Evolutionary conservation across 2,329 filamentous ascomycete genomes (phyloP), one percentile per base, ranked within the genome.

Genomic region (Alternaria panax): DNA sequence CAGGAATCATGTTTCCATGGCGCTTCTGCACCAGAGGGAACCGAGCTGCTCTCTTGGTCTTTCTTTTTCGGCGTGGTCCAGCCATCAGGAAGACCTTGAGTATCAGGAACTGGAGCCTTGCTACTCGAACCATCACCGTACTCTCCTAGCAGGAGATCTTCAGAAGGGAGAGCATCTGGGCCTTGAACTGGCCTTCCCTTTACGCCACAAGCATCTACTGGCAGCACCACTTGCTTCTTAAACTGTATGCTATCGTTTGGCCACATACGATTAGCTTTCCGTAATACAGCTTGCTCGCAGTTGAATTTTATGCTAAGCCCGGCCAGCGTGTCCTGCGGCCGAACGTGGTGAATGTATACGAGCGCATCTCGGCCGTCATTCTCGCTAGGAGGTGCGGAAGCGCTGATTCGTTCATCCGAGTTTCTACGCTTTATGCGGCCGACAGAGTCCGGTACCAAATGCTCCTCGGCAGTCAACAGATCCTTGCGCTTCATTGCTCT

Each of bases 201-300:
- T 41, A 93, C 84, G 41, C 90, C 89, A 76, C 94, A 98, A 40
- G 92, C 90, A 76, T 97, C 93, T 5, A 98, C 92, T 0, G 95
- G 95, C 52, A 99, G 81, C 8, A 93, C 85, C 16, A 99, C 85
- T 64, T 87, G 89, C 71, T 92, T 92, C 59, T 93, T 88, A 47
- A 89, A 87, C 75, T 97, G 94, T 34, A 98, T 90, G 63, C 88
- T 92, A 74, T 98, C 95, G 64, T 93, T 92, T 7, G 93, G 92
- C 95, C 95, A 99, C 72, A 99, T 88, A 11, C 95, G 88, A 75
- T 99, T 99, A 38, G 92, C 89, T 75, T 92, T 95, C 59, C 92
- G 86, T 66, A 99, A 89, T 2, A 90, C 86, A 47, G 93, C 90
- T 56, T 93, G 88, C 63, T 91, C 87, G 76, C 94, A 98, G 69